Base-by-base conservation (phyloP, 345 rosid species). In the Syzygium grande region DNA sequence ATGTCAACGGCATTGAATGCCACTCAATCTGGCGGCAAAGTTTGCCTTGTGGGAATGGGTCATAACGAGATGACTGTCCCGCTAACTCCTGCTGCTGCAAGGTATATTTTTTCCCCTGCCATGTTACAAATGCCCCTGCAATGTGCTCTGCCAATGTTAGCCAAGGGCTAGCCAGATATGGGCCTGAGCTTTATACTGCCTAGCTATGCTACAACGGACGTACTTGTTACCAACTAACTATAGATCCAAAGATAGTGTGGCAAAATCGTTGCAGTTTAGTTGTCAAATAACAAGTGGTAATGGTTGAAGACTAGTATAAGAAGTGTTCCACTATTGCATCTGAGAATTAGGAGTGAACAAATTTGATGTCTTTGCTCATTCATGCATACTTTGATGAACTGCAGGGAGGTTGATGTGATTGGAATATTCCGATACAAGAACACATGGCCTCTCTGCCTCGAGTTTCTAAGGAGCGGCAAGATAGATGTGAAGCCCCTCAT, bases 401-500 rank as follows among this genome's bases (percentile, higher is more conserved):
- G 79, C 93, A 96, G 98, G 95, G 98, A 98, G 93, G 96, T 95
- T 52, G 99, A 98, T 91, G 93, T 98, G 88, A 87, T 97, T 11
- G 98, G 99, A 56, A 92, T 94, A 30, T 95, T 96, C 91, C 91
- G 96, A 63, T 96, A 96, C 89, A 94, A 92, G 92, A 96, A 95
- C 92, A 95, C 99, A n/a, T 96, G 98, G 98, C 97, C 99, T 2
- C 87, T 96, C 51, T 96, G 99, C 93, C 88, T 96, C 14, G 96
- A 95, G 91, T 93, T 96, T 59, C 80, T 96, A 46, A 93, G 93
- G 86, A 97, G 93, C 38, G 98, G 98, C 7, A 95, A 95, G 95
- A 93, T 98, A 78, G 96, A 98, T 85, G 97, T 97, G n/a, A 96
- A 96, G 91, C 98, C 98, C 6, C 92, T 96, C 86, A 95, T 98